These are phyloP conservation scores for Diplodia mutila DNA, from an alignment of 2,329 filamentous ascomycete species.

Conservation along the genomic window DNA sequence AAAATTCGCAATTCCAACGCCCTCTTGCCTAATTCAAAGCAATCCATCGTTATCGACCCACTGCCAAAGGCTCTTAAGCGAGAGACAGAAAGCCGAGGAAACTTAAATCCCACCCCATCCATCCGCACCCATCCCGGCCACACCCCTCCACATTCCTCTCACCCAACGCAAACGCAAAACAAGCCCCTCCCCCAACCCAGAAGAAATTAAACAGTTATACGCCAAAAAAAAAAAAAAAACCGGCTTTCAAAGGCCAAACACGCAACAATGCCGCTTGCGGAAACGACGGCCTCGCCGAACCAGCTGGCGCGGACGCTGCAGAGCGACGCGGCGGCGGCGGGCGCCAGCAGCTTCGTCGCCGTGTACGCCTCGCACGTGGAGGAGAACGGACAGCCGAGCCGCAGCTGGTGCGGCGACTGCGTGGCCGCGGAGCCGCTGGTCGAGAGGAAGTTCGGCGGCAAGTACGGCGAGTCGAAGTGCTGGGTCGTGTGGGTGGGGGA, in stretches of 20 bases:
- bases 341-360: constrained; percentile 2
- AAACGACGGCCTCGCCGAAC: neutral
- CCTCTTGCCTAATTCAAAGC: neutral
- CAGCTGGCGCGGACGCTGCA: neutral
- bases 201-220: too few relatives aligned
- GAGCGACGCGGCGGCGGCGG: neutral
- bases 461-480: neutral
- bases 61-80: neutral
- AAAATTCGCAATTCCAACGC: neutral
- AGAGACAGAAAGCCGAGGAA: neutral
- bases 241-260: too few relatives aligned
- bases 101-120: neutral
- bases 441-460: constrained; percentile 1
- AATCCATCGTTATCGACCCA: neutral
- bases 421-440: neutral
- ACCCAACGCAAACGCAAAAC: neutral
- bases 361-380: constrained; percentile 10
- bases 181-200: too few relatives aligned
- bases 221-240: neutral
- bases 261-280: constrained; percentile 3
- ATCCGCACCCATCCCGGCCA: neutral
- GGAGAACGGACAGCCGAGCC: neutral
- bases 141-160: neutral
- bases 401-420: constrained; percentile 14
- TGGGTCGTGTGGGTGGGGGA: constrained; percentile 4